phyloP scores from a whole-genome alignment of 495 filamentous ascomycete genomes.

The Hypomontagnella monticulosa region DNA sequence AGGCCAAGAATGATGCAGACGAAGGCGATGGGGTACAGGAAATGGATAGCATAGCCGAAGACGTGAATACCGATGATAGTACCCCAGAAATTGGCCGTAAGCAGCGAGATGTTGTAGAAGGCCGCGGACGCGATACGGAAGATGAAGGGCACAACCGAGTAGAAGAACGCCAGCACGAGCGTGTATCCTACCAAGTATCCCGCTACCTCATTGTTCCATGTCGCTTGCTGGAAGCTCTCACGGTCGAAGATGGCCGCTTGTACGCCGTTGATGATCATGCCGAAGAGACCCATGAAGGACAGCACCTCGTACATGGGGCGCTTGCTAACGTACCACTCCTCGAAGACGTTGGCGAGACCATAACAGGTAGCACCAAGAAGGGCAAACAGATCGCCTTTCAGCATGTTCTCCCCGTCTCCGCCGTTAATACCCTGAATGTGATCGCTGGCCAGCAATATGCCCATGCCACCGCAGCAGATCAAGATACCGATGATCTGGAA shows the following conservation, averaged over 20 bases:
- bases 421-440: conserved; percentile 78
- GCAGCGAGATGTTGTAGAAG: conserved; percentile 94
- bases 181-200: conserved; percentile 92
- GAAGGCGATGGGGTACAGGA: conserved; percentile 95
- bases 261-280: conserved; percentile 87
- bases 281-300: conserved; percentile 89
- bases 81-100: conserved; percentile 98
- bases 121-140: conserved; percentile 89
- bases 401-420: conserved; percentile 68
- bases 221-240: conserved; percentile 69
- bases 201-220: conserved; percentile 73
- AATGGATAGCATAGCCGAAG: conserved; percentile 83
- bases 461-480: conserved; percentile 92
- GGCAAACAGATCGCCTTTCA: conserved; percentile 94
- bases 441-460: conserved; percentile 86
- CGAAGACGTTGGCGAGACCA: conserved; percentile 86
- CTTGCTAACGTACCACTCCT: conserved; percentile 92
- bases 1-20: conserved; percentile 86
- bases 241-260: conserved; percentile 93
- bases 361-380: conserved; percentile 90
- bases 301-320: conserved; percentile 92
- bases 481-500: conserved; percentile 87
- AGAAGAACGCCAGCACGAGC: conserved; percentile 82
- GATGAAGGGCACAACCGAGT: conserved; percentile 84
- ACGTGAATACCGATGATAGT: conserved; percentile 88